Evolutionary conservation across 2,329 filamentous ascomycete genomes (phyloP), one percentile per base, ranked within the genome.

Genomic region (Aureobasidium sp.): DNA sequence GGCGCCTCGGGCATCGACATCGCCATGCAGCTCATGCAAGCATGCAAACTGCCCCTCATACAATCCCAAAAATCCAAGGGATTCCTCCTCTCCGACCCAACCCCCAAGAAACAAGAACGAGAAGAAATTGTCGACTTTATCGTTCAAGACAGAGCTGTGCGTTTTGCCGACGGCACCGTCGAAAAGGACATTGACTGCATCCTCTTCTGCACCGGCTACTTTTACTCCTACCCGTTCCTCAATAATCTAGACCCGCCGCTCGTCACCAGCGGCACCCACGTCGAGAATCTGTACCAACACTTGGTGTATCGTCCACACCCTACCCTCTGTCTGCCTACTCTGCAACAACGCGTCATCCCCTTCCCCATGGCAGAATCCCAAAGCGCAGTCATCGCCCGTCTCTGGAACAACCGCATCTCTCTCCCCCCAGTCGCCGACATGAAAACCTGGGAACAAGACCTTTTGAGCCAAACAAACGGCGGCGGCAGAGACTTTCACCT

Each of bases 191-290:
- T 97, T 62, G 92, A 97, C 69, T 82, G 84, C 1, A 77, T 97
- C 6, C 72, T 97, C 31, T 97, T 93, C 74, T 92, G 90, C 72
- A 97, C 93, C 0, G 93, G 93, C 0, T 97, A 95, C 69, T 83
- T 96, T 62, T 96, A 90, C 75, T 86, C 87, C 5, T 89, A 88
- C 63, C 91, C 91, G 0, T 97, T 96, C 70, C 71, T 87, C 3
- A 72, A 74, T 2, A 72, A 72, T 0, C 70, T 84, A 3, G 41
- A 64, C 20, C 81, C 85, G 0, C 78, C 83, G 0, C 71, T 91
- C 1, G 80, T 92, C 61, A 86, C 83, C 0, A 82, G 85, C 61
- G 92, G 92, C 0, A 82, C 81, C 37, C 82, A 88, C 31, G 86
- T 92, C 0, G 79, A 86, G 64, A 85, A 87, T 37, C 75, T 92